phyloP scores from a whole-genome alignment of 129 eudicot species.

The Flaveria ramosissima region DNA sequence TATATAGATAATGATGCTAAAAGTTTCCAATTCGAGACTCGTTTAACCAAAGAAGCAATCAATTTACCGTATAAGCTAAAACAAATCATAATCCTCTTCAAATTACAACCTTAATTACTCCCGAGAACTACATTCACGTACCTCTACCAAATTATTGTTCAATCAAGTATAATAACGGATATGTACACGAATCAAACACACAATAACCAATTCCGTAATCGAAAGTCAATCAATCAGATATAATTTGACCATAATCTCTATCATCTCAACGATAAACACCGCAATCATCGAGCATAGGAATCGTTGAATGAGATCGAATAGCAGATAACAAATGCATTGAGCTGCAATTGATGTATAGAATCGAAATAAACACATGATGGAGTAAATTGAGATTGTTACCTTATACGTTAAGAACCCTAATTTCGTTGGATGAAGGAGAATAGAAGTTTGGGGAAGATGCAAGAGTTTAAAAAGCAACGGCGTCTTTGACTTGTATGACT shows the following conservation, averaged over 20 bases:
- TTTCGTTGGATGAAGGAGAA: conserved; percentile 13
- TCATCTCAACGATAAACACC: background rate
- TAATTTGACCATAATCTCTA: background rate
- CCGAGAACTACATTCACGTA: background rate
- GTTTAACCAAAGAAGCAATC: conserved; percentile 10
- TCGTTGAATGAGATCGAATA: conserved; percentile 15
- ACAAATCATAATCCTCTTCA: conserved; percentile 16
- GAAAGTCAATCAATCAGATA: conserved; percentile 10
- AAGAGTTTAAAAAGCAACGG: conserved; percentile 39
- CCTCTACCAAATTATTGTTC: conserved; percentile 10
- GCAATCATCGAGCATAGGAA: conserved; percentile 14
- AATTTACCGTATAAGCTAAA: background rate
- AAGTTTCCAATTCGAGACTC: conserved; percentile 8
- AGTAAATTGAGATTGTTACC: conserved; percentile 29
- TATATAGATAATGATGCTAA: background rate
- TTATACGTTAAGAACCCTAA: conserved; percentile 38
- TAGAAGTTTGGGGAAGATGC: conserved; percentile 21
- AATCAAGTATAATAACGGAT: conserved; percentile 6
- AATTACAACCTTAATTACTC: conserved; percentile 19
- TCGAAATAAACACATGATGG: background rate
- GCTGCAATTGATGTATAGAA: conserved; percentile 2
- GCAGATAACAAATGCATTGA: background rate
- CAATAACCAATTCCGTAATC: conserved; percentile 16
- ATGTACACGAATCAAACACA: background rate
- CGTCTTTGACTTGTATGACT: conserved; percentile 30